A percentile compares a stretch with the other conserved stretches of the same genome.
Evolutionary conservation across 1,139 yeast species (phyloP).

Genomic region (Yamadazyma jaroonii): DNA sequence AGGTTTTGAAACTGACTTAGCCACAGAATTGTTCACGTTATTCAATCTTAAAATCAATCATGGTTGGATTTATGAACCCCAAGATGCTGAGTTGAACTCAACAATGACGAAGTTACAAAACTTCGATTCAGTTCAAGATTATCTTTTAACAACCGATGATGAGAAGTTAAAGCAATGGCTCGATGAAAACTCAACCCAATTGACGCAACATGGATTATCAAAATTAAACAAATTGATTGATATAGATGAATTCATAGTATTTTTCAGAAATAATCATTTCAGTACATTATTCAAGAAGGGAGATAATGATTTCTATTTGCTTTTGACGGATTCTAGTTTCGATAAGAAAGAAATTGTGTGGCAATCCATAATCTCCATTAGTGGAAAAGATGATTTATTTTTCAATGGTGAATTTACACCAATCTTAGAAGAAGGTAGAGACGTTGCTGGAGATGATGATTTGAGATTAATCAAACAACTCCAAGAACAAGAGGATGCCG

Average conservation of each 20-base stretch:
- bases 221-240: slow-evolving; percentile 41
- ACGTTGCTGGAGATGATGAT: slow-evolving; percentile 13
- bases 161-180: slow-evolving; percentile 35
- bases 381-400: slow-evolving; percentile 66
- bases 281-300: slow-evolving; percentile 61
- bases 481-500: slow-evolving; percentile 63
- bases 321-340: slow-evolving; percentile 75
- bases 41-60: slow-evolving; percentile 45
- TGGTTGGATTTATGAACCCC: slow-evolving; percentile 43
- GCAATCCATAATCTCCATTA: slow-evolving; percentile 67
- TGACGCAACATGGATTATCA: slow-evolving; percentile 62
- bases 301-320: slow-evolving; percentile 48
- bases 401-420: slow-evolving; percentile 61
- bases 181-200: slow-evolving; percentile 58
- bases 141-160: slow-evolving; percentile 20
- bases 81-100: slow-evolving; percentile 8
- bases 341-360: slow-evolving; percentile 55
- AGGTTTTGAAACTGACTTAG: slow-evolving; percentile 44
- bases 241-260: slow-evolving; percentile 48
- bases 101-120: slow-evolving; percentile 27
- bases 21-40: slow-evolving; percentile 33
- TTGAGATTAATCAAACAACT: slow-evolving; percentile 44
- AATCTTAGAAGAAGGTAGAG: slow-evolving; percentile 22
- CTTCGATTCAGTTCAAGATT: slow-evolving; percentile 48
- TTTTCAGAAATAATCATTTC: slow-evolving; percentile 86